A percentile compares a stretch with the other conserved stretches of the same genome.
Conservation (phyloP, 306 rosid species). For the Aeschynomene evenia region DNA sequence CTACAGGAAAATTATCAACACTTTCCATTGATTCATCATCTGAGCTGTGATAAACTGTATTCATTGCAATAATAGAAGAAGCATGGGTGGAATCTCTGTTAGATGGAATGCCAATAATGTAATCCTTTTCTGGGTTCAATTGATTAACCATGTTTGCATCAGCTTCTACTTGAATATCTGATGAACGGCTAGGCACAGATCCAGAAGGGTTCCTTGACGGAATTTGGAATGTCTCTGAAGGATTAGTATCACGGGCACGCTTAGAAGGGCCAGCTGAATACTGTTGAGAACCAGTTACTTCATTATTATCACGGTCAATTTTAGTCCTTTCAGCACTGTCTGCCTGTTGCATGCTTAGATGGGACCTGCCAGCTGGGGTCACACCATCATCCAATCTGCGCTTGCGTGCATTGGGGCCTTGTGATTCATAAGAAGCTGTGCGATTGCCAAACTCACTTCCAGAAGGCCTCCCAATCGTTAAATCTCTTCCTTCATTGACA, state of each 20-base stretch:
- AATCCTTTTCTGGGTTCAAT: conserved; percentile 62
- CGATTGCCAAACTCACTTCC: conserved; percentile 87
- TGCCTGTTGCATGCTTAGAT: conserved; percentile 52
- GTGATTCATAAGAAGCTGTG: conserved; percentile 82
- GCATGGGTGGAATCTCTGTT: conserved; percentile 86
- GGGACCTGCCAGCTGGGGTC: conserved; percentile 27
- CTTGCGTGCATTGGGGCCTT: conserved; percentile 75
- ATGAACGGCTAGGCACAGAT: conserved; percentile 71
- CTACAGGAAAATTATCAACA: conserved; percentile 81
- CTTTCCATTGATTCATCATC: conserved; percentile 96
- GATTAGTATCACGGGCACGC: conserved; percentile 59
- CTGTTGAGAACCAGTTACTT: conserved; percentile 62
- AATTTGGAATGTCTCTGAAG: conserved; percentile 57
- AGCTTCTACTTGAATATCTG: conserved; percentile 53
- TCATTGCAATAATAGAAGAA: conserved; percentile 95
- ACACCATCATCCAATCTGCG: conserved; percentile 74
- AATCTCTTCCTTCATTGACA: conserved; percentile 66
- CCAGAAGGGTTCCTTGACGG: conserved; percentile 54
- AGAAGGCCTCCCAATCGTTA: conserved; percentile 65
- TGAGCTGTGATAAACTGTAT: conserved; percentile 59
- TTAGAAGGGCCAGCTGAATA: conserved; percentile 82
- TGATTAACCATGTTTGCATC: conserved; percentile 35
- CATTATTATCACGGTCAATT: conserved; percentile 73
- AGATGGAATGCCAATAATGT: conserved; percentile 48
- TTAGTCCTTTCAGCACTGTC: conserved; percentile 83